Conservation (phyloP, 2,329 filamentous ascomycete species). For the Neoascochyta sp. region DNA sequence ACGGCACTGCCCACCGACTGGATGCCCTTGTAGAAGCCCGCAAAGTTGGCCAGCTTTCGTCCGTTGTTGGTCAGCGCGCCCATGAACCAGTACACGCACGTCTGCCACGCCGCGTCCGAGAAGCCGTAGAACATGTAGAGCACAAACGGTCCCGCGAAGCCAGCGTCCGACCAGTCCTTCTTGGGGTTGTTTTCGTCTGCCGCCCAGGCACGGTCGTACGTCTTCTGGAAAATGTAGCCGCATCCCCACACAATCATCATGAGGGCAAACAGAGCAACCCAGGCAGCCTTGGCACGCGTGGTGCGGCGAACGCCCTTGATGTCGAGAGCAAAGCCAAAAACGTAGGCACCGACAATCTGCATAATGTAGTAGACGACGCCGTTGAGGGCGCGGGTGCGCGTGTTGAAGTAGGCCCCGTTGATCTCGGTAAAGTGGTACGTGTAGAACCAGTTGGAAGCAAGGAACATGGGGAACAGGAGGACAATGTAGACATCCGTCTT, state of each 20-base stretch:
- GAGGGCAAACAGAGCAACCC: constrained; percentile 60
- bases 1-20: constrained; percentile 83
- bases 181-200: constrained; percentile 26
- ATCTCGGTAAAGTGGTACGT: constrained; percentile 74
- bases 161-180: constrained; percentile 64
- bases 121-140: constrained; percentile 88
- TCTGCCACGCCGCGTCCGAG: constrained; percentile 88
- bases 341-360: constrained; percentile 71
- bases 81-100: constrained; percentile 93
- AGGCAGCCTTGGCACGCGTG: constrained; percentile 62
- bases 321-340: constrained; percentile 72
- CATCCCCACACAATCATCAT: constrained; percentile 81
- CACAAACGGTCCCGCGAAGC: constrained; percentile 77
- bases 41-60: constrained; percentile 86
- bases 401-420: constrained; percentile 68
- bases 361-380: constrained; percentile 73
- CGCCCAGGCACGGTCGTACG: constrained; percentile 49
- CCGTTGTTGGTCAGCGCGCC: constrained; percentile 88
- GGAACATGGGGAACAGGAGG: constrained; percentile 76
- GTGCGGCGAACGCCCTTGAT: constrained; percentile 55
- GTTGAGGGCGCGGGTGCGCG: constrained; percentile 72
- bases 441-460: constrained; percentile 76
- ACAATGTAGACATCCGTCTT: constrained; percentile 68
- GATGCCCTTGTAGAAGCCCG: constrained; percentile 85
- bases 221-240: constrained; percentile 71